These are phyloP conservation scores for Boletus coccyginus DNA, from an alignment of 768 basidiomycete genomes.

Conservation along the genomic window DNA sequence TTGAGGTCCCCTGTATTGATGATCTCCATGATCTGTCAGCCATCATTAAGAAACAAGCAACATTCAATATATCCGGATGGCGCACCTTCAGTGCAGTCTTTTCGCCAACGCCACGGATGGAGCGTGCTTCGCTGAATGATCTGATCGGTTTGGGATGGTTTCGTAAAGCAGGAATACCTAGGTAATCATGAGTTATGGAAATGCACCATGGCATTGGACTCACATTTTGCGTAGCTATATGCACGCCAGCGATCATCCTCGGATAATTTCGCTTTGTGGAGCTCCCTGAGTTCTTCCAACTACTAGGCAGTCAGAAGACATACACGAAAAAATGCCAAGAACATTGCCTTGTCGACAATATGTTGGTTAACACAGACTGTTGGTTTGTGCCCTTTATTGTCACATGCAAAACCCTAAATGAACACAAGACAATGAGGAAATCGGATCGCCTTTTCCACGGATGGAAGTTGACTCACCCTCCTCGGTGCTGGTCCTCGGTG, in stretches of 20 bases:
- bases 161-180: slow-evolving; percentile 60
- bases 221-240: slow-evolving; percentile 65
- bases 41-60: background rate
- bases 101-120: slow-evolving; percentile 61
- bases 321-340: background rate
- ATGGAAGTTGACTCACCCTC: slow-evolving; percentile 25
- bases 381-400: slow-evolving; percentile 40
- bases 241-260: slow-evolving; percentile 70
- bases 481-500: slow-evolving; percentile 22
- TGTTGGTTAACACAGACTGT: slow-evolving; percentile 60
- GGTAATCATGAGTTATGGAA: slow-evolving; percentile 5
- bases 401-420: slow-evolving; percentile 64
- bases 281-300: slow-evolving; percentile 63
- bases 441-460: background rate
- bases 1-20: slow-evolving; percentile 67
- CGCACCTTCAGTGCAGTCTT: slow-evolving; percentile 75
- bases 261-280: slow-evolving; percentile 60
- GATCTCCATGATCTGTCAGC: slow-evolving; percentile 73
- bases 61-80: background rate
- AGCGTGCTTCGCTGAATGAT: slow-evolving; percentile 55
- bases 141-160: slow-evolving; percentile 57
- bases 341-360: slow-evolving; percentile 64
- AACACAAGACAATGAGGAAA: background rate
- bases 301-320: slow-evolving; percentile 25
- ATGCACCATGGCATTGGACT: slow-evolving; percentile 5